A percentile compares a stretch with the other conserved stretches of the same genome.
Conservation (phyloP, 2,329 filamentous ascomycete genomes). For the Cryphonectria parasitica region DNA sequence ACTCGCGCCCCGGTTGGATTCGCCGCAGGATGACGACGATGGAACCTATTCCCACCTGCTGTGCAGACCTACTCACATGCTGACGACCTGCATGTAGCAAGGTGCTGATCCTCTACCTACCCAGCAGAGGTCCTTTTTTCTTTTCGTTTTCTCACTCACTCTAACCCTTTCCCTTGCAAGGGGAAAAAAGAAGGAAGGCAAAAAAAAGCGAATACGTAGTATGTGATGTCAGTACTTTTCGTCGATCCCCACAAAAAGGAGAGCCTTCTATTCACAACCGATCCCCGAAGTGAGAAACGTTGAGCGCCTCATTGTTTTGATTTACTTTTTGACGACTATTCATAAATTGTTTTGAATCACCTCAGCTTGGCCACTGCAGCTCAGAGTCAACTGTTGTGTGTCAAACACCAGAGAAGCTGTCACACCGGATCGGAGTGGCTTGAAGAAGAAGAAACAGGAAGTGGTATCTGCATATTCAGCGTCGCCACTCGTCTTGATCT, state of each 20-base stretch:
- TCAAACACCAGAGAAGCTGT: background rate
- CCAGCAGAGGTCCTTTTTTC: background rate
- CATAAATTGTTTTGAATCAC: background rate
- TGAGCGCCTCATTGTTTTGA: background rate
- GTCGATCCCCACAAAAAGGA: background rate
- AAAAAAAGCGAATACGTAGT: no score
- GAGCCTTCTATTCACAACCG: background rate
- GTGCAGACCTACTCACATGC: background rate
- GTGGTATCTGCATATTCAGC: background rate
- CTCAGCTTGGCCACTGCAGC: background rate
- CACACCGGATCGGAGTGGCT: background rate
- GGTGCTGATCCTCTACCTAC: background rate
- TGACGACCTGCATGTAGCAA: background rate
- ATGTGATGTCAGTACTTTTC: background rate
- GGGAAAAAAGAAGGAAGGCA: background rate
- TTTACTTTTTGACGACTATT: background rate
- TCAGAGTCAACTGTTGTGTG: background rate
- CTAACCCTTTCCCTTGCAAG: background rate
- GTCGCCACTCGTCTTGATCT: conserved; percentile 3
- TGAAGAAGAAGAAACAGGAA: background rate
- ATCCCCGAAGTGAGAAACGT: background rate
- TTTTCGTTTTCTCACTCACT: background rate
- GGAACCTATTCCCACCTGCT: background rate
- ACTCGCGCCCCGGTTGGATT: background rate
- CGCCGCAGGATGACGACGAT: conserved; percentile 9